phyloP scores from a whole-genome alignment of 345 rosid genomes.

The Lepidium sativum region DNA sequence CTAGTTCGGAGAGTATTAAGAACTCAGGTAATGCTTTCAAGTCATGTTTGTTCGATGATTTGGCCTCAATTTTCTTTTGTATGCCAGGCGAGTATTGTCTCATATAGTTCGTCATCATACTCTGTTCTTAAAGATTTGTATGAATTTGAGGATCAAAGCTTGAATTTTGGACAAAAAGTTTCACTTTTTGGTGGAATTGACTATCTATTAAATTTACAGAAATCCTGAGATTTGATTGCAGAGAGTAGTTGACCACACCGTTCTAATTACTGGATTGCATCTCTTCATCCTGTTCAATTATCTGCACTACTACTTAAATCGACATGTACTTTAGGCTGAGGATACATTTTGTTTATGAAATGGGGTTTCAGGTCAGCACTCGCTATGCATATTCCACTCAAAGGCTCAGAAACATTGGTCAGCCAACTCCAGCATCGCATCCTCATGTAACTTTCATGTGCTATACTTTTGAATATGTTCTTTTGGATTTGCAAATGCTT shows the following conservation, averaged over 20 bases:
- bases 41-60: not conserved
- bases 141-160: not conserved
- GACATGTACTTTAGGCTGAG: not conserved
- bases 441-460: constrained; percentile 50
- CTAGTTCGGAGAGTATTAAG: constrained; percentile 29
- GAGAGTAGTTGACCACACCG: not conserved
- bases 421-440: constrained; percentile 80
- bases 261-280: not conserved
- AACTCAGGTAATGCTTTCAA: constrained; percentile 25
- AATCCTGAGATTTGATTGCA: not conserved
- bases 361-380: constrained; percentile 37
- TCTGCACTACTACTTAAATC: not conserved
- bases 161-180: not conserved
- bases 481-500: not conserved
- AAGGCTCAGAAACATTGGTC: constrained; percentile 55
- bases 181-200: not conserved
- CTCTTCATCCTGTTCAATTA: not conserved
- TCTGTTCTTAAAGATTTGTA: not conserved
- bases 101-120: not conserved
- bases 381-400: constrained; percentile 43
- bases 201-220: not conserved
- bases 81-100: too few relatives aligned
- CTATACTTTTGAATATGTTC: not conserved
- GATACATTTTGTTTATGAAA: not conserved
- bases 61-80: not conserved